Evolutionary conservation across 768 basidiomycete genomes (phyloP).

Genomic region (Mycena maculata): DNA sequence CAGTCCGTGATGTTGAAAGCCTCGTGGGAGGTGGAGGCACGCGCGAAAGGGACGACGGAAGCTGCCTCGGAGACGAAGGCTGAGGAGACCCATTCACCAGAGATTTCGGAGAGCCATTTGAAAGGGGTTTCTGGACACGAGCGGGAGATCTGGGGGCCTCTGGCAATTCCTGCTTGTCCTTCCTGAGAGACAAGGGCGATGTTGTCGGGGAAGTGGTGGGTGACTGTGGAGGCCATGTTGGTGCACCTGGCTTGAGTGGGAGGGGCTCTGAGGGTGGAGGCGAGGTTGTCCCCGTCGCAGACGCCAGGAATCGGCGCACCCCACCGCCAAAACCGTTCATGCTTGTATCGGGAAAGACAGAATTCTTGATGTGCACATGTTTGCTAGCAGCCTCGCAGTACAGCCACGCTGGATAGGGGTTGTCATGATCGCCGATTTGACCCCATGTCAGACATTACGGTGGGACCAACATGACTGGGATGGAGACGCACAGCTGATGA

Average conservation of each 20-base stretch:
- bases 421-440: too few species aligned
- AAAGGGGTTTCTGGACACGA: conserved; percentile 23
- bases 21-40: conserved; percentile 28
- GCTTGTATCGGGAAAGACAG: not conserved
- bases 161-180: conserved; percentile 54
- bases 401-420: too few species aligned
- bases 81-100: conserved; percentile 2
- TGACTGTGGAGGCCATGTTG: conserved; percentile 43
- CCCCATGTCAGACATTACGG: too few species aligned
- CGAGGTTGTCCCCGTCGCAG: conserved; percentile 30
- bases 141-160: conserved; percentile 28
- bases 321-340: conserved; percentile 34
- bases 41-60: conserved; percentile 29
- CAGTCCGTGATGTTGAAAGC: conserved; percentile 28
- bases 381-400: too few species aligned
- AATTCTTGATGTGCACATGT: too few species aligned
- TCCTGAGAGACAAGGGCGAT: conserved; percentile 63
- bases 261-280: conserved; percentile 51
- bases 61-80: conserved; percentile 15
- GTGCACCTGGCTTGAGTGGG: conserved; percentile 57
- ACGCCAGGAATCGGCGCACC: conserved; percentile 35
- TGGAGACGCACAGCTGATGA: conserved; percentile 21
- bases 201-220: conserved; percentile 44
- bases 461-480: conserved; percentile 26
- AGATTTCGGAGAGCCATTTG: conserved; percentile 1